phyloP scores from a whole-genome alignment of 2,329 filamentous ascomycete species.

The Myriangium duriaei region DNA sequence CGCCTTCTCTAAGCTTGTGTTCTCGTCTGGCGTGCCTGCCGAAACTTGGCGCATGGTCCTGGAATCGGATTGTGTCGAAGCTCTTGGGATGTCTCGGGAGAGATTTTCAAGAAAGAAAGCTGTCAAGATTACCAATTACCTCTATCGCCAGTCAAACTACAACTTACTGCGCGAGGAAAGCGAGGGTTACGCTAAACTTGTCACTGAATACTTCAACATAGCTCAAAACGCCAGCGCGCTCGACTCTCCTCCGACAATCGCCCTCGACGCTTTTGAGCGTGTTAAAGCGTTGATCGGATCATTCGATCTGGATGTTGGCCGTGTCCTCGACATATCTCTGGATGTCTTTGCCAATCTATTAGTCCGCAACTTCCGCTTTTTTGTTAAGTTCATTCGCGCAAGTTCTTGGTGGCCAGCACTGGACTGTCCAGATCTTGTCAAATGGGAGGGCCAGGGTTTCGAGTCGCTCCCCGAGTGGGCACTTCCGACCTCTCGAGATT shows the following conservation, averaged over 20 bases:
- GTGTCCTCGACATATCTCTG: conserved; percentile 84
- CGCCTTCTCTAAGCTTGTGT: conserved; percentile 54
- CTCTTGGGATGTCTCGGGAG: conserved; percentile 68
- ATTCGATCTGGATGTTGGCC: conserved; percentile 90
- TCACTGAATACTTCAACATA: conserved; percentile 89
- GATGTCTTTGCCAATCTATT: conserved; percentile 91
- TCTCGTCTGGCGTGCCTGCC: conserved; percentile 59
- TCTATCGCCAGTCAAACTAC: conserved; percentile 95
- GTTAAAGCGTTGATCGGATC: conserved; percentile 93
- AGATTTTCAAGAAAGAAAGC: conserved; percentile 75
- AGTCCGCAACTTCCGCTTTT: conserved; percentile 86
- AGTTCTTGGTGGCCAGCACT: conserved; percentile 94
- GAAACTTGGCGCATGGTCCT: conserved; percentile 66
- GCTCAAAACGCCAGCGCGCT: conserved; percentile 52
- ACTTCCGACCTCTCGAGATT: conserved; percentile 54
- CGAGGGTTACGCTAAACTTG: conserved; percentile 90
- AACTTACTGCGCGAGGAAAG: conserved; percentile 91
- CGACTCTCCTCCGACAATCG: conserved; percentile 44
- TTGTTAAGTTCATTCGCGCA: conserved; percentile 77
- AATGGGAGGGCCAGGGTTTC: conserved; percentile 37
- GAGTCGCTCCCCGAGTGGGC: conserved; percentile 78
- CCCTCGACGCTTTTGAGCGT: conserved; percentile 76
- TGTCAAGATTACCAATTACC: conserved; percentile 78
- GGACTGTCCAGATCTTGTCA: conserved; percentile 40
- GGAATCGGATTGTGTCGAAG: conserved; percentile 64